A percentile compares a stretch with the other conserved stretches of the same genome.
Conservation (phyloP, 169 alveolate species). For the Plasmodium billcollinsi region DNA sequence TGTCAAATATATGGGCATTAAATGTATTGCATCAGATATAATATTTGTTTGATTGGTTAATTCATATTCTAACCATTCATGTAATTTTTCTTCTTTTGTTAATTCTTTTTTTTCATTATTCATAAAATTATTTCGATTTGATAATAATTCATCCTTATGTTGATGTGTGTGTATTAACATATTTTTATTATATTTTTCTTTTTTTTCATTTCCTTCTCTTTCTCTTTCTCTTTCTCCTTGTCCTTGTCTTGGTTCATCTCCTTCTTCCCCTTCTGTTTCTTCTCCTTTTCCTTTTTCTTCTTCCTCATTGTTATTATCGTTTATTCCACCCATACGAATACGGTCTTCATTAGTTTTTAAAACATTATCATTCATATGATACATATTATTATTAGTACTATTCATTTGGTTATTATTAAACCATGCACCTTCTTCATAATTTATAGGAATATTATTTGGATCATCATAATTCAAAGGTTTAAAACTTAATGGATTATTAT, state of each 20-base stretch:
- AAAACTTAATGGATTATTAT: not conserved
- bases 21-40: conserved; percentile 37
- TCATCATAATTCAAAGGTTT: not conserved
- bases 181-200: not conserved
- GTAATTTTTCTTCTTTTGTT: conserved; percentile 62
- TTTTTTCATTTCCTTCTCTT: not conserved
- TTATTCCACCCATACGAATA: not conserved
- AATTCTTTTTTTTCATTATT: not conserved
- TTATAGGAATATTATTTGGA: not conserved
- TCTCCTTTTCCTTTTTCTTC: not conserved
- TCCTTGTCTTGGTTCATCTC: not conserved
- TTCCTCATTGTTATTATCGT: not conserved
- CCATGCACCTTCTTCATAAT: conserved; percentile 1
- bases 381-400: not conserved
- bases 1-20: conserved; percentile 7
- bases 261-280: not conserved
- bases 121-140: not conserved
- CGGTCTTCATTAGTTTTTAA: no score
- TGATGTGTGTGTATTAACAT: not conserved
- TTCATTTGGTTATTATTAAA: not conserved
- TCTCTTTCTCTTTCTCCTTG: not conserved
- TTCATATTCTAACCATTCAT: conserved; percentile 65
- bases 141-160: not conserved
- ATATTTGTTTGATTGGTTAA: conserved; percentile 39
- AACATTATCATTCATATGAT: not conserved